Evolutionary conservation across 208 protist species (phyloP), one percentile per base, ranked within the genome.

Genomic region (Trypanosoma lewisi): DNA sequence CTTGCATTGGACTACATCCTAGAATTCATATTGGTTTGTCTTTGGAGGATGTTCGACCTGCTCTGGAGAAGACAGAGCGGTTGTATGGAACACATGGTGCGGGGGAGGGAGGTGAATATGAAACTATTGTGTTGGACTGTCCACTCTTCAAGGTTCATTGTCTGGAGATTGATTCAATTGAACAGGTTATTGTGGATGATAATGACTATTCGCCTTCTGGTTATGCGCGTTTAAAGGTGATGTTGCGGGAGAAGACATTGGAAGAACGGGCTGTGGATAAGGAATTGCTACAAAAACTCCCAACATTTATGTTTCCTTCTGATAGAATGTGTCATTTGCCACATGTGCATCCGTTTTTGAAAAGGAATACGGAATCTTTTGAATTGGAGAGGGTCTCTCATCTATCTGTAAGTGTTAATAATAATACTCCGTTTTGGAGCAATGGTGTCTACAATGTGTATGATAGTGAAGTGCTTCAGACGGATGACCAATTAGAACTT

Each of bases 81-180:
- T 61, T 77, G 45, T 91, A 97, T 37, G 80, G 85, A 6, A 73
- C 77, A 0, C 87, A 99, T 78, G 84, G 93, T n/a, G 99, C 98
- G 57, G 99, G 99, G 9, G 99, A 99, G 68, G 99, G 99, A 25
- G 99, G 99, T 28, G 98, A 99, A 83, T 99, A 98, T 85, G 99
- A 99, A 75, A 99, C 98, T 8, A 87, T 99, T n/a, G 94, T 97
- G 16, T 70, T 99, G 0, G 96, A 99, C 73, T 98, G 96, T 69
- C 98, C 98, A 0, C 71, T 99, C 11, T 93, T 85, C 59, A 49
- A 12, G 0, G 4, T 49, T 16, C 49, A 80, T 51, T 68, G 64
- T 8, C 63, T 94, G 27, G 55, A 59, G 0, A 70, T 92, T 55
- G 54, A 23, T 5, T 47, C 42, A n/a, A 28, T 87, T 12, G 39